These are phyloP conservation scores for Farysia itapuensis DNA, from an alignment of 1,284 basidiomycete species.

Conservation along the genomic window DNA sequence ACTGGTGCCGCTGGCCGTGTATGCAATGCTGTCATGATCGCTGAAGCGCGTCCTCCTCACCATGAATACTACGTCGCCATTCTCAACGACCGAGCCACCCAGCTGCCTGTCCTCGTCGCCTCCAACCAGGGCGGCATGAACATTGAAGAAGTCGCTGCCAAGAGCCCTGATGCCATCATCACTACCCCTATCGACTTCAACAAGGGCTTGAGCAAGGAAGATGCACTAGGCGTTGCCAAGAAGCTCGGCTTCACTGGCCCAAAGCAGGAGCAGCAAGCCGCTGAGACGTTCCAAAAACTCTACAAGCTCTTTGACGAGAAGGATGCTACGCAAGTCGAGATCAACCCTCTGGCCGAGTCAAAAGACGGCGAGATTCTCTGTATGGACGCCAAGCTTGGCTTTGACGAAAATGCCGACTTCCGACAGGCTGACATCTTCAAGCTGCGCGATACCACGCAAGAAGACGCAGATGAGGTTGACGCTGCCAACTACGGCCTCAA, in stretches of 20 bases:
- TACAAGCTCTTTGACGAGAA: conserved; percentile 98
- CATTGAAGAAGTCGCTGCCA: conserved; percentile 99
- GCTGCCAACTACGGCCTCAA: conserved; percentile 77
- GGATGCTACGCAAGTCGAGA: conserved; percentile 99
- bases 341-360: conserved; percentile 97
- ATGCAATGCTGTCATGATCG: conserved; percentile 99
- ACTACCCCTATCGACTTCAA: conserved; percentile 89
- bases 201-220: conserved; percentile 74
- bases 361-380: conserved; percentile 90
- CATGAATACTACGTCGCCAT: conserved; percentile 99
- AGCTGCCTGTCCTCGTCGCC: conserved; percentile 88
- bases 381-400: conserved; percentile 99
- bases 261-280: conserved; percentile 76
- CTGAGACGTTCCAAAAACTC: conserved; percentile 89
- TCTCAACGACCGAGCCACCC: conserved; percentile 87
- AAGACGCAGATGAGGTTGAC: conserved; percentile 94
- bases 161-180: conserved; percentile 92
- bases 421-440: conserved; percentile 88
- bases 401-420: conserved; percentile 99
- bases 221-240: conserved; percentile 78
- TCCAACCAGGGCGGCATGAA: conserved; percentile 78
- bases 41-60: conserved; percentile 85
- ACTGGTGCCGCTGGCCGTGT: conserved; percentile 88
- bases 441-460: conserved; percentile 89
- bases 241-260: conserved; percentile 85